A percentile compares a stretch with the other conserved stretches of the same genome.
These are phyloP conservation scores for Coelastrella sp. DNA, from an alignment of 139 green algal genomes.

Conservation along the genomic window DNA sequence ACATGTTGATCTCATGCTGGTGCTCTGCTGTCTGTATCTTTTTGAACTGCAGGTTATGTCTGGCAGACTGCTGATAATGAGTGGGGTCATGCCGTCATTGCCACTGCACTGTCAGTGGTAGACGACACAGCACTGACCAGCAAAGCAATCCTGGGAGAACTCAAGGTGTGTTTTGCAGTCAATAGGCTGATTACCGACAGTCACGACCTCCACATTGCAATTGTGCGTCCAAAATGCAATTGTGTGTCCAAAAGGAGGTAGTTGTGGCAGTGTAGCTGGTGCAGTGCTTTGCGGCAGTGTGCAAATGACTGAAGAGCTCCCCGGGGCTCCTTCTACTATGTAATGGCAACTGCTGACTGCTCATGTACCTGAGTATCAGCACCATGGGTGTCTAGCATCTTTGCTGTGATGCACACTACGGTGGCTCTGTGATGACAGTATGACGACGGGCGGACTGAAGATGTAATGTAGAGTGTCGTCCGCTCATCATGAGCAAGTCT, in stretches of 20 bases:
- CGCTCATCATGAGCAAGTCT: slow-evolving; percentile 41
- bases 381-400: background rate
- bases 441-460: slow-evolving; percentile 86
- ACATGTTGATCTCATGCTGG: too few species aligned
- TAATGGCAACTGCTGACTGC: too few species aligned
- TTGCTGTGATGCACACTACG: background rate
- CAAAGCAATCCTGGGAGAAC: slow-evolving; percentile 80
- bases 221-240: too few species aligned
- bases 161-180: slow-evolving; percentile 63
- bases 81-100: slow-evolving; percentile 82
- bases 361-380: background rate
- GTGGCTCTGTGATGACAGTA: slow-evolving; percentile 72
- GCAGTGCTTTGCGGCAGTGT: background rate
- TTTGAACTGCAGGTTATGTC: slow-evolving; percentile 78
- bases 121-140: slow-evolving; percentile 88
- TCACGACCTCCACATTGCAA: too few species aligned
- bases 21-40: background rate
- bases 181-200: too few species aligned
- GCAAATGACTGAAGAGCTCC: background rate
- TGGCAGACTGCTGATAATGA: slow-evolving; percentile 79
- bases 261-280: background rate
- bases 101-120: slow-evolving; percentile 73
- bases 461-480: slow-evolving; percentile 80
- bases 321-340: too few species aligned
- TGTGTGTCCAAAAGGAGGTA: too few species aligned